Conservation (phyloP, 2,329 filamentous ascomycete genomes). For the Diplodia seriata region DNA sequence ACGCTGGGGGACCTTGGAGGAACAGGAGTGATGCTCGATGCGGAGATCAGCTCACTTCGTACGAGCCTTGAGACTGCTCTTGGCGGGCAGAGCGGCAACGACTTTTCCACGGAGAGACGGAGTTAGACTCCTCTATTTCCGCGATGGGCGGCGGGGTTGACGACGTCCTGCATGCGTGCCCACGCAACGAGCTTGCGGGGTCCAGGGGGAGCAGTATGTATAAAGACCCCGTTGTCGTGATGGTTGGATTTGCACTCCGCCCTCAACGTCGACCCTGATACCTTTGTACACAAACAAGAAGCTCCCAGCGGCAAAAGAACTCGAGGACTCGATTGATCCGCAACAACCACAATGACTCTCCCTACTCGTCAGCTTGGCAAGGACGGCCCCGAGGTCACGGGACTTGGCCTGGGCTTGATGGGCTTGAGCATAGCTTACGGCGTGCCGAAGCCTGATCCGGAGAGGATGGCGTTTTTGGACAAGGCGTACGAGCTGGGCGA, state of each 20-base stretch:
- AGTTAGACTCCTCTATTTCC: too few species aligned
- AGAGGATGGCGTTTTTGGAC: constrained; percentile 61
- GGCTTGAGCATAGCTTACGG: constrained; percentile 58
- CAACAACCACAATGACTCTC: constrained; percentile 38
- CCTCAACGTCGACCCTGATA: background rate
- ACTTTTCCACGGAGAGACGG: too few species aligned
- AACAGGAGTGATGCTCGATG: too few species aligned
- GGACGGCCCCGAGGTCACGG: constrained; percentile 59
- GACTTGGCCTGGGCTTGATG: constrained; percentile 63
- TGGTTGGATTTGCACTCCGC: background rate
- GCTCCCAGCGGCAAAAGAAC: too few species aligned
- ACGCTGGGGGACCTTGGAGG: too few species aligned
- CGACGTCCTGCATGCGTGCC: too few species aligned
- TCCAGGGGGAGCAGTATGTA: background rate
- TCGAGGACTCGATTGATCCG: background rate
- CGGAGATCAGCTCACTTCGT: too few species aligned
- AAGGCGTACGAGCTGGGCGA: constrained; percentile 59
- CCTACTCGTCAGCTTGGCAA: constrained; percentile 59
- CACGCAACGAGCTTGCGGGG: background rate
- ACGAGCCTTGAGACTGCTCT: too few species aligned
- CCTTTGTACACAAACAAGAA: background rate
- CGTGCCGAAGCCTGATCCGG: constrained; percentile 55
- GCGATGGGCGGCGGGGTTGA: too few species aligned
- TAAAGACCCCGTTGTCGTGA: background rate
- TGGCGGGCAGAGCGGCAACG: too few species aligned